Evolutionary conservation across 2,329 filamentous ascomycete genomes (phyloP), one percentile per base, ranked within the genome.

Genomic region (Raffaelea ambrosiae): DNA sequence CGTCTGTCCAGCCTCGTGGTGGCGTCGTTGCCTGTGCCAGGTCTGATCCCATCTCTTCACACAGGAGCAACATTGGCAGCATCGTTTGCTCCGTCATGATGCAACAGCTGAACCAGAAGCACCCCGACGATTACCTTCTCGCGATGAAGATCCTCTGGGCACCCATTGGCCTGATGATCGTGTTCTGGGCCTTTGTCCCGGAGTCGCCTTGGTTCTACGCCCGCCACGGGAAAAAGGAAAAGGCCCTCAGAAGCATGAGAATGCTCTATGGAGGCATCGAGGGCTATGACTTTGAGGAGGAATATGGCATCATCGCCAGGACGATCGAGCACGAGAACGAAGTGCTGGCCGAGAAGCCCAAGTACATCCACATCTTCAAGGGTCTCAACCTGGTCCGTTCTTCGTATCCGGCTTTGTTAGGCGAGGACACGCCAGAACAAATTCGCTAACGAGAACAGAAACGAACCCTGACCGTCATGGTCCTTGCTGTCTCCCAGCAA

Each of bases 151-250:
- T 51, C 11, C 42, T 51, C 21, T 51, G 49, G 49, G 46, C 26
- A 10, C 45, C 49, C 3, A 20, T 51, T 21, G 46, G 39, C 8
- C 19, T 47, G 3, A 51, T 51, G 50, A 39, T 49, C 19, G 21
- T 49, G 3, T 51, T 33, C 29, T 51, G 46, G 50, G 23, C 44
- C 23, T 42, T 51, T 33, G 36, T 49, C 9, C 50, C 50, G 8
- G 46, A 51, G 50, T 49, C 50, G 14, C 50, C 50, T 3, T 51
- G 50, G 46, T 51, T 48, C 44, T 29, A 51, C 9, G 50, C 50
- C 38, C 50, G 50, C 36, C 47, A 44, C 33, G 21, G 22, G n/a
- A 31, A 47, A 18, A 49, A 49, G 47, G 47, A 51, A 3, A 42
- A 42, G 9, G 50, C 50, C 2, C 3, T 49, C 5, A 48, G 22